phyloP scores from a whole-genome alignment of 2,329 filamentous ascomycete genomes.

The Xylaria sp. region DNA sequence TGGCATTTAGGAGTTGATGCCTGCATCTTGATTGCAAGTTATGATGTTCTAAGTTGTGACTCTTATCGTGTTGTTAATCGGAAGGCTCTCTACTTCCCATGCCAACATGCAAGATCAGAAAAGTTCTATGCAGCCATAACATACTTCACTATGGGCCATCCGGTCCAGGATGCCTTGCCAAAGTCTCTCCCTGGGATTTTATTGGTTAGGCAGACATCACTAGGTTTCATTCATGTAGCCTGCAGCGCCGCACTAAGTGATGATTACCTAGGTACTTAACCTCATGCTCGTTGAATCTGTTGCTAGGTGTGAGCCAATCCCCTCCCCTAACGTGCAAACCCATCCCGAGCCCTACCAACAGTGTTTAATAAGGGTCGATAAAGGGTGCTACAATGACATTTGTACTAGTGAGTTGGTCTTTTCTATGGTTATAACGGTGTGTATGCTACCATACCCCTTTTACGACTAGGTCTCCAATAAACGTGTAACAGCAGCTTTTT shows the following conservation, averaged over 20 bases:
- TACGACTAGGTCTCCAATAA: neutral
- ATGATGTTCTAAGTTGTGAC: neutral
- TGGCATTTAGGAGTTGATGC: constrained; percentile 39
- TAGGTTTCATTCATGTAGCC: neutral
- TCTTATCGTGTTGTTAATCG: neutral
- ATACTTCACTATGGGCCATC: neutral
- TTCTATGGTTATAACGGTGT: neutral
- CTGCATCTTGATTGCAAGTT: neutral
- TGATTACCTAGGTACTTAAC: neutral
- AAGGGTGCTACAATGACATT: no score
- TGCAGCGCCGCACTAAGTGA: neutral
- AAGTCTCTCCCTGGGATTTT: neutral
- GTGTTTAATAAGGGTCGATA: no score
- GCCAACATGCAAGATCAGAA: neutral
- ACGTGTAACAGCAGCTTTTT: neutral
- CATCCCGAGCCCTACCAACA: no score
- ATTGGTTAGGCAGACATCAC: neutral
- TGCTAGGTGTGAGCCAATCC: no score
- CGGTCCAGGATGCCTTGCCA: neutral
- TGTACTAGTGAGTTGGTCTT: neutral
- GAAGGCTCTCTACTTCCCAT: neutral
- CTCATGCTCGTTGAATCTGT: neutral
- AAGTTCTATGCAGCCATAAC: neutral
- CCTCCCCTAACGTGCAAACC: no score
- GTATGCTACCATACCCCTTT: neutral